Evolutionary conservation across 495 filamentous ascomycete genomes (phyloP), one percentile per base, ranked within the genome.

Genomic region (Podospora tetraspora): DNA sequence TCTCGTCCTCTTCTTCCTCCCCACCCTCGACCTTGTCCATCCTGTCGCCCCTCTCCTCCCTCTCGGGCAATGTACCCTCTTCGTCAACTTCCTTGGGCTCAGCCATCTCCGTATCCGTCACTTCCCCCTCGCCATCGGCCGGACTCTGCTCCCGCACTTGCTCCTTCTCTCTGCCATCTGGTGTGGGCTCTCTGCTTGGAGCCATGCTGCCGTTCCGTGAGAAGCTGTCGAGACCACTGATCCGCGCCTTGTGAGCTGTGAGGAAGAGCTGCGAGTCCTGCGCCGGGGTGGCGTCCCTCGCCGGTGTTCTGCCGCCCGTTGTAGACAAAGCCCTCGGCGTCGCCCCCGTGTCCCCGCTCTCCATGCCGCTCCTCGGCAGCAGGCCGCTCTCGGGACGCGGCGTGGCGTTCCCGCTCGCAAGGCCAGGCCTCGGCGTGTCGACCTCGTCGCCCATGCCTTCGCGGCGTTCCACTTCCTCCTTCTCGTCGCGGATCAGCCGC

Each of bases 401-500:
- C 10, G 79, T 82, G 24, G 68, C 76, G 59, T 77, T 79, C 6
- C 78, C 77, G 64, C 76, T 80, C 6, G 69, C 75, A 25, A 73
- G 72, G 58, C 77, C 79, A 30, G 80, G 78, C 1, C 81, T 72
- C 1, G 82, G 82, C 1, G 82, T 84, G 60, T 77, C 73, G 64
- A 78, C 72, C 60, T 92, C 91, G 59, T 92, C 92, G 69, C 91
- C 91, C 73, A 95, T 96, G 30, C 94, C 94, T 76, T 97, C 86
- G 27, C 84, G 80, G 9, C 86, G 77, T 69, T 88, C 86, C 3
- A 85, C 82, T 79, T 97, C 95, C 76, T 98, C 95, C 78, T 97
- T 97, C 82, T 97, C 93, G 78, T 97, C 93, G 57, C 92, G 87
- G 71, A 99, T 98, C 72, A 96, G 80, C 34, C 89, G 86, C 61